phyloP scores from a whole-genome alignment of 2,329 filamentous ascomycete genomes.

The Lecanicillium sp. region DNA sequence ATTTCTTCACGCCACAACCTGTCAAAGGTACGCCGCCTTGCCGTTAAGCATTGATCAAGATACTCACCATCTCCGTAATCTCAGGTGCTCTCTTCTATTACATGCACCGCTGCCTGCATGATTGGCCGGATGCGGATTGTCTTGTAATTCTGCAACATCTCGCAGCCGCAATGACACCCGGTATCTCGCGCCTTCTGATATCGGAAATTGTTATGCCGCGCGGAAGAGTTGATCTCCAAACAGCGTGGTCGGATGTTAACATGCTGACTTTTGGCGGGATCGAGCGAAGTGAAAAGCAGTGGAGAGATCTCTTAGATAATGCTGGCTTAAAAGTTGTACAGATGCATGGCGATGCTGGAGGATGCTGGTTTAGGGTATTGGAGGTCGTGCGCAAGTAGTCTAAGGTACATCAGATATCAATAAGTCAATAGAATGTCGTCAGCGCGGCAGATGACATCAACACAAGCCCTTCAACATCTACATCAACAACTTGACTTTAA shows the following conservation, averaged over 20 bases:
- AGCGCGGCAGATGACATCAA: too few species aligned
- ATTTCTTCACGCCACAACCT: neutral
- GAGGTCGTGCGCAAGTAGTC: neutral
- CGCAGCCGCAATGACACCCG: neutral
- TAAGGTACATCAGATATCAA: too few species aligned
- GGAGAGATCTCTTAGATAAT: neutral
- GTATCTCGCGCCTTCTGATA: neutral
- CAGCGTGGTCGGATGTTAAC: neutral
- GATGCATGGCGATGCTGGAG: neutral
- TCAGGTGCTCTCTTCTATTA: constrained; percentile 1
- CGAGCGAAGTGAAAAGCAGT: neutral
- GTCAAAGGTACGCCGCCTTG: neutral
- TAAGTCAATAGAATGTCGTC: too few species aligned
- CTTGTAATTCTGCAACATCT: constrained; percentile 1
- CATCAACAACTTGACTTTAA: too few species aligned
- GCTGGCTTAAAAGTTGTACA: constrained; percentile 1
- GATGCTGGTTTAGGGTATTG: constrained; percentile 1
- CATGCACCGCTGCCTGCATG: neutral
- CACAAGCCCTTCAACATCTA: too few species aligned
- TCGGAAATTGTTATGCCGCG: neutral
- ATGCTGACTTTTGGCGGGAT: neutral
- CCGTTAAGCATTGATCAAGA: neutral
- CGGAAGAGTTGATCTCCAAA: neutral
- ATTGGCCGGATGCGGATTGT: neutral
- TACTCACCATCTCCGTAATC: neutral